These are phyloP conservation scores for Vitellaria paradoxa DNA, from an alignment of 179 eudicot species.

Conservation along the genomic window DNA sequence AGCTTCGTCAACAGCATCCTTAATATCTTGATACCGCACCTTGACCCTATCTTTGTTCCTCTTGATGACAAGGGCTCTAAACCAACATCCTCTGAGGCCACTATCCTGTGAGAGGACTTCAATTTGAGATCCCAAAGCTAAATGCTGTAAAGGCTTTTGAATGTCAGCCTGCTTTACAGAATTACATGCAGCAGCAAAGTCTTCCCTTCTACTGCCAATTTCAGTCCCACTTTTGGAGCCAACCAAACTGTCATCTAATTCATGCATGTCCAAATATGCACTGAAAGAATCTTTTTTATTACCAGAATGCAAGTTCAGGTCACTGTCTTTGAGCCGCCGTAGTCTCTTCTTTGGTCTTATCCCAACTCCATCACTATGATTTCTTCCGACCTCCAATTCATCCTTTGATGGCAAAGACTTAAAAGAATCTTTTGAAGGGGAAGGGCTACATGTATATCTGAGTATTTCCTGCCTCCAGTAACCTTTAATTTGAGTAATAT, in stretches of 20 bases:
- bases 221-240: neutral
- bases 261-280: constrained; percentile 12
- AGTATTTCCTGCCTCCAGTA: constrained; percentile 72
- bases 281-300: constrained; percentile 7
- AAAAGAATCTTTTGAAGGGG: constrained; percentile 21
- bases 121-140: constrained; percentile 50
- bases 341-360: constrained; percentile 64
- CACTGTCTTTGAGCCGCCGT: constrained; percentile 37
- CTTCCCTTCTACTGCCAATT: neutral
- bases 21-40: constrained; percentile 62
- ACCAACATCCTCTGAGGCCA: constrained; percentile 94
- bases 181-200: constrained; percentile 12
- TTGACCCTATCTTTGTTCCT: constrained; percentile 70
- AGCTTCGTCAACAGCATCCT: constrained; percentile 69
- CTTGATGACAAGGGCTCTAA: constrained; percentile 59
- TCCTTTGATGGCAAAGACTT: constrained; percentile 21
- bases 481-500: constrained; percentile 66
- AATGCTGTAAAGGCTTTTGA: constrained; percentile 18
- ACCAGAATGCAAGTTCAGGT: constrained; percentile 19
- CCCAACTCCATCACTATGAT: constrained; percentile 22
- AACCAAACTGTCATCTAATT: neutral
- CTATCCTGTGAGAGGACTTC: constrained; percentile 92
- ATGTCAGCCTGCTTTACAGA: constrained; percentile 16
- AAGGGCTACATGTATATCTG: constrained; percentile 22
- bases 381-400: constrained; percentile 17